Base-by-base conservation (phyloP, 202 grass and related monocot genomes). In the Zoysia matrella region DNA sequence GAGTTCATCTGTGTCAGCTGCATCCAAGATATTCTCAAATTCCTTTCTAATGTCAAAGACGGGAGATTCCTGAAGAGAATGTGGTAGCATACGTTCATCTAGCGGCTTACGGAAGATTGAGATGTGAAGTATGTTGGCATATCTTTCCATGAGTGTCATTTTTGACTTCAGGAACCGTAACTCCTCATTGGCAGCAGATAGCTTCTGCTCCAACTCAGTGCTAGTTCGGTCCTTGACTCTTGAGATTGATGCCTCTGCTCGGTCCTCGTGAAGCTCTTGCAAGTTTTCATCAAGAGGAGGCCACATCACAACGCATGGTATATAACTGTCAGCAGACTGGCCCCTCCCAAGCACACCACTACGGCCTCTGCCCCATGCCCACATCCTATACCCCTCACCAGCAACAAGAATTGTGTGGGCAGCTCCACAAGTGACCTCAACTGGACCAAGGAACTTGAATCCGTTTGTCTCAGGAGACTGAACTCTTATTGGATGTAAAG, bases 381-480 rank as follows among this genome's bases (percentile, higher is more conserved):
- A 99, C 82, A 94, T 91, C 82, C 85, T 95, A 61, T 95, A 93
- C 51, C 96, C 96, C 47, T 99, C 89, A 75, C 89, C 92, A 46
- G 96, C 86, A 88, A 99, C 83, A 88, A 99, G 90, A 92, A 99
- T 81, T n/a, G 96, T 99, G 76, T 99, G 96, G 4, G 96, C 96
- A 72, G 96, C 96, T 80, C 96, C 96, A 30, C 96, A 99, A 39
- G 82, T 43, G 18, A 99, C 75, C 77, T 99, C 92, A 51, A 92
- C 60, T 9, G 96, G 89, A 69, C 89, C 90, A 13, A 88, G 74
- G 75, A 99, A 98, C 52, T 82, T 88, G 62, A 87, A 89, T 7
- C 91, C 96, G 78, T 92, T 84, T 65, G 89, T 88, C 89, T 95
- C 90, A 78, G 92, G 88, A 78, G 90, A 89, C 56, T 89, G 90